These are phyloP conservation scores for Penicillium taxi DNA, from an alignment of 495 filamentous ascomycete species.

Conservation along the genomic window DNA sequence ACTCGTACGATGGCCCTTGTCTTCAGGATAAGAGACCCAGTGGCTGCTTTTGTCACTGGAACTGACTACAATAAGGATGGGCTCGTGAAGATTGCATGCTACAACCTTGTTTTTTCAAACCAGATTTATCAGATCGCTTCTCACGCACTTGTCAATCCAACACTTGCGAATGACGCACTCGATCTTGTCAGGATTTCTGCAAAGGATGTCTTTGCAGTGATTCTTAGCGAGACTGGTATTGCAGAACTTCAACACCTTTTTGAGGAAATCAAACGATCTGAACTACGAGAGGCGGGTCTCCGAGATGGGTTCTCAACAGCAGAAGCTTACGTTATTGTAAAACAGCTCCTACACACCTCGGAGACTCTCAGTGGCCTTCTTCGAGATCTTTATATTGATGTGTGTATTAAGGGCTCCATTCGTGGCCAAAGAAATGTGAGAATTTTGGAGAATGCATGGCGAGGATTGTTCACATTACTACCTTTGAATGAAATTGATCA, in stretches of 20 bases:
- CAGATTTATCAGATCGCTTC: slow-evolving; percentile 35
- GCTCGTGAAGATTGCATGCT: slow-evolving; percentile 21
- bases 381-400: slow-evolving; percentile 48
- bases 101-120: slow-evolving; percentile 34
- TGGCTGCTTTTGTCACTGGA: slow-evolving; percentile 17
- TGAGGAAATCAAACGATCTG: slow-evolving; percentile 47
- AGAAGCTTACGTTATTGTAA: slow-evolving; percentile 59
- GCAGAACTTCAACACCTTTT: slow-evolving; percentile 52
- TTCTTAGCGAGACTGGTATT: slow-evolving; percentile 32
- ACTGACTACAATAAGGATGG: slow-evolving; percentile 11
- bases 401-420: slow-evolving; percentile 8
- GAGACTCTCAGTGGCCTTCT: slow-evolving; percentile 22
- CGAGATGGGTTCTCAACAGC: slow-evolving; percentile 46
- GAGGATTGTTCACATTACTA: slow-evolving; percentile 60
- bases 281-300: slow-evolving; percentile 57
- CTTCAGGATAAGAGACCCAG: slow-evolving; percentile 19
- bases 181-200: slow-evolving; percentile 25
- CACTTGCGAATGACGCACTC: slow-evolving; percentile 16
- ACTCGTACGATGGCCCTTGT: slow-evolving; percentile 24
- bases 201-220: slow-evolving; percentile 33
- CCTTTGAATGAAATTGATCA: slow-evolving; percentile 71
- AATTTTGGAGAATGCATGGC: slow-evolving; percentile 64
- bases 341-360: slow-evolving; percentile 48
- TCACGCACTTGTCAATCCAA: slow-evolving; percentile 26
- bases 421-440: slow-evolving; percentile 38